A percentile compares a stretch with the other conserved stretches of the same genome.
These are phyloP conservation scores for Hypomyces rosellus DNA, from an alignment of 2,329 filamentous ascomycete species.

Conservation along the genomic window DNA sequence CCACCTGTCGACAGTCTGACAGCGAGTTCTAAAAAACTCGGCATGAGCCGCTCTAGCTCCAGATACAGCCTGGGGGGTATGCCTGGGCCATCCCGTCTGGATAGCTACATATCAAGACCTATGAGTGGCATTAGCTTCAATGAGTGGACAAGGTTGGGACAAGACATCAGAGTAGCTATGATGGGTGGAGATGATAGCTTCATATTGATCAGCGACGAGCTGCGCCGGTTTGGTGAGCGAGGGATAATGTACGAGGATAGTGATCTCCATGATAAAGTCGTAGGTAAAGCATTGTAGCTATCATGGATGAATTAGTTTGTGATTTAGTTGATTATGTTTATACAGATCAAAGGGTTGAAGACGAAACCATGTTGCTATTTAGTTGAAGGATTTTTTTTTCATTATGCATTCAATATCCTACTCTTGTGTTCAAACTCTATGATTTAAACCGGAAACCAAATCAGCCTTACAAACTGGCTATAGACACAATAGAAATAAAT, in stretches of 20 bases:
- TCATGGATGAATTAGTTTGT: no score
- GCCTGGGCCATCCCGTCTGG: neutral
- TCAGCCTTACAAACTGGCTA: no score
- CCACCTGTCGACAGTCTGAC: constrained; percentile 16
- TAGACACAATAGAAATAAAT: no score
- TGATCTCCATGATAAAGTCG: no score
- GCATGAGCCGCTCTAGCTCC: constrained; percentile 20
- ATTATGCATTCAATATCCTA: no score
- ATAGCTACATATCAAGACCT: constrained; percentile 38
- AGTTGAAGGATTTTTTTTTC: no score
- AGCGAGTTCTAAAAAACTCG: constrained; percentile 16
- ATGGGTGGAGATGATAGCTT: constrained; percentile 24
- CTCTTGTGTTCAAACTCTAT: no score
- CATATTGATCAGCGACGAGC: constrained; percentile 5
- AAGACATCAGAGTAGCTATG: constrained; percentile 42
- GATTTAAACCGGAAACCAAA: no score
- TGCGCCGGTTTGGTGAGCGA: neutral
- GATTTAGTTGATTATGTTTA: no score
- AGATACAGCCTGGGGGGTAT: constrained; percentile 40
- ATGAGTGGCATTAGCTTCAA: constrained; percentile 46
- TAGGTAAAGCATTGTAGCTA: no score
- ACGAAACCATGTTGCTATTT: no score
- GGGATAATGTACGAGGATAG: neutral
- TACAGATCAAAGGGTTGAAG: no score
- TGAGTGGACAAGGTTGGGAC: constrained; percentile 44